A percentile compares a stretch with the other conserved stretches of the same genome.
Conservation (phyloP, 805 yeast species). For the Wickerhamomyces ciferrii region DNA sequence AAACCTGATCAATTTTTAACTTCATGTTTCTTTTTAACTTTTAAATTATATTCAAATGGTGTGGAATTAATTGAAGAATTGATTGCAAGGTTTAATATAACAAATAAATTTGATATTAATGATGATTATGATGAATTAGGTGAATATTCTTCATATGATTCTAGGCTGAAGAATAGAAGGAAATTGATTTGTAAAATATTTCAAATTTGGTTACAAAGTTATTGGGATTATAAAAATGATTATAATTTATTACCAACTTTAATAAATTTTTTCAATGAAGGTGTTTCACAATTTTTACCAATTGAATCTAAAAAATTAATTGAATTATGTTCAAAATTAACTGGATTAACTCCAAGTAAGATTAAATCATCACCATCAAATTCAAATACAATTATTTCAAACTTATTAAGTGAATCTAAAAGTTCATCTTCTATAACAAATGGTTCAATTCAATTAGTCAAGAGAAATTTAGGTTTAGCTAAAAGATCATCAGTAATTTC, state of each 20-base stretch:
- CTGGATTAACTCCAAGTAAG: constrained; percentile 49
- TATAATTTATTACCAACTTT: constrained; percentile 59
- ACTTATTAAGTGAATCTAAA: background rate
- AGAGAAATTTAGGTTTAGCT: constrained; percentile 36
- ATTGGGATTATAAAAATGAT: constrained; percentile 71
- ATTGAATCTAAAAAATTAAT: constrained; percentile 58
- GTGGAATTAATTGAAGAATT: constrained; percentile 64
- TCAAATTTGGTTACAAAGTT: constrained; percentile 84
- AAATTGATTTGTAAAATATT: constrained; percentile 63
- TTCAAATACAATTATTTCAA: constrained; percentile 1
- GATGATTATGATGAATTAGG: constrained; percentile 29
- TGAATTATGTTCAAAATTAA: constrained; percentile 56
- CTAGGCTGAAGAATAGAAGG: constrained; percentile 50
- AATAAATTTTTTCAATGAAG: constrained; percentile 77
- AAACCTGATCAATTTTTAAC: constrained; percentile 65
- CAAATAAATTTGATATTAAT: constrained; percentile 26
- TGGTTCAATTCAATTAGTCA: constrained; percentile 40
- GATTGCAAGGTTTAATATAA: constrained; percentile 57
- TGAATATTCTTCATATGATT: constrained; percentile 29
- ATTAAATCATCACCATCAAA: constrained; percentile 21
- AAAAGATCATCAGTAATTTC: constrained; percentile 27
- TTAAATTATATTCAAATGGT: constrained; percentile 65
- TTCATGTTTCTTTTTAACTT: constrained; percentile 73
- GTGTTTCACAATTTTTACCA: constrained; percentile 55
- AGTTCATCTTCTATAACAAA: constrained; percentile 11